Percentiles rank a stretch among this genome's conserved stretches.
phyloP scores from a whole-genome alignment of 1,284 basidiomycete species.

The Gymnopus androsaceus region DNA sequence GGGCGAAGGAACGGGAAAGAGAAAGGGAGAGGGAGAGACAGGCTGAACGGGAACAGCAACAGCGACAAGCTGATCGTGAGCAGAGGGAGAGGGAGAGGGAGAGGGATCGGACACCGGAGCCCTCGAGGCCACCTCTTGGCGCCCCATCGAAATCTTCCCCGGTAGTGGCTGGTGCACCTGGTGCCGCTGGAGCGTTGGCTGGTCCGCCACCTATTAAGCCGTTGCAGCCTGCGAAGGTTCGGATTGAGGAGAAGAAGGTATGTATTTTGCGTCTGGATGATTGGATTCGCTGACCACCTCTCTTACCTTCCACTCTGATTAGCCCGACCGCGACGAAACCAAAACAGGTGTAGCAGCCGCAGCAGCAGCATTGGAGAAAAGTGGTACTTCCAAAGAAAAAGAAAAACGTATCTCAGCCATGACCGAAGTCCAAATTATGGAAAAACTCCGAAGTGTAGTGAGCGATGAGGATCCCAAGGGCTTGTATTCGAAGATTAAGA shows the following conservation, averaged over 20 bases:
- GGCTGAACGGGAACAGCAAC: slow-evolving; percentile 17
- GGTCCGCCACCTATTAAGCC: slow-evolving; percentile 73
- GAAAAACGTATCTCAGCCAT: slow-evolving; percentile 94
- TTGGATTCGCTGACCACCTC: no score
- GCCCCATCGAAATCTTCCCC: slow-evolving; percentile 58
- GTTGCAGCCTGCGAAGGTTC: slow-evolving; percentile 65
- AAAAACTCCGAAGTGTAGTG: slow-evolving; percentile 91
- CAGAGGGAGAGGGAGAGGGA: slow-evolving; percentile 15
- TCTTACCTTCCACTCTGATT: not conserved
- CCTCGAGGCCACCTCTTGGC: slow-evolving; percentile 39
- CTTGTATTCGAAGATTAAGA: slow-evolving; percentile 96
- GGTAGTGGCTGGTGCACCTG: no score
- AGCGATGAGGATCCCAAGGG: slow-evolving; percentile 85
- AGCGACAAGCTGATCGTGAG: no score
- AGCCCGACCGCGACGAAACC: not conserved
- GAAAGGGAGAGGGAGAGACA: slow-evolving; percentile 22
- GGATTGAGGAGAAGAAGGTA: slow-evolving; percentile 48
- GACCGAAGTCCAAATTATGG: slow-evolving; percentile 98
- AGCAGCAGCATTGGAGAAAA: slow-evolving; percentile 68
- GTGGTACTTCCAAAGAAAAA: slow-evolving; percentile 53
- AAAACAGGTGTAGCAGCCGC: slow-evolving; percentile 63
- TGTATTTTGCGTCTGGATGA: slow-evolving; percentile 34
- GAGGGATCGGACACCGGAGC: slow-evolving; percentile 14
- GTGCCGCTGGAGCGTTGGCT: slow-evolving; percentile 48
- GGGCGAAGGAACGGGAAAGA: slow-evolving; percentile 21